Conservation (phyloP, 1,284 basidiomycete species). For the Naganishia sp. region DNA sequence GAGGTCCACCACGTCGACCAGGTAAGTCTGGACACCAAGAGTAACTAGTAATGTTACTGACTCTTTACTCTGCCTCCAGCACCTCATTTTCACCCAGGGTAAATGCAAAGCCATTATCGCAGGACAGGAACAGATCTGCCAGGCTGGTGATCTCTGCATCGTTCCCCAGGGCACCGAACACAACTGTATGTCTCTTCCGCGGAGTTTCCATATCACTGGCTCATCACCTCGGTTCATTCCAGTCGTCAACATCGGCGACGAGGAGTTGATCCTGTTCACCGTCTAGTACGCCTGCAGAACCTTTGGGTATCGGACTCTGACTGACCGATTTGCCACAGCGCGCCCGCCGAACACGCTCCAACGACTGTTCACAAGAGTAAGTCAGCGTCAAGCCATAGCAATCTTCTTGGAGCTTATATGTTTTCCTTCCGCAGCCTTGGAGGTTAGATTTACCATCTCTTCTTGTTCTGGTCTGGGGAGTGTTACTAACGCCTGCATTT, state of each 20-base stretch:
- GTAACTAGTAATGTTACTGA: not conserved
- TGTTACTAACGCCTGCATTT: not conserved
- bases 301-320: not conserved
- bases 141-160: constrained; percentile 52
- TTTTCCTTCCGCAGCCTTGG: too few relatives aligned
- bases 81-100: constrained; percentile 50
- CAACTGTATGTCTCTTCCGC: constrained; percentile 42
- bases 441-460: not conserved
- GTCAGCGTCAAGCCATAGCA: not conserved
- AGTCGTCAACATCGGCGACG: constrained; percentile 51
- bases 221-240: not conserved
- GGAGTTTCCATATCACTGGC: not conserved
- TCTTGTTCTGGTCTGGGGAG: not conserved
- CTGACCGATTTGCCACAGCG: constrained; percentile 32
- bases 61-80: constrained; percentile 33
- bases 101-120: constrained; percentile 50
- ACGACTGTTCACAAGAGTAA: constrained; percentile 49
- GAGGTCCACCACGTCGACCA: constrained; percentile 50
- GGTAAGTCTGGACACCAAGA: not conserved
- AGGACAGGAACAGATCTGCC: constrained; percentile 50
- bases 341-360: constrained; percentile 52
- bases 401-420: not conserved
- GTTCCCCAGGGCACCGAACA: constrained; percentile 54
- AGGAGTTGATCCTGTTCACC: constrained; percentile 50
- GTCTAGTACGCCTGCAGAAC: constrained; percentile 37